A percentile compares a stretch with the other conserved stretches of the same genome.
Conservation (phyloP, 176 grass and related monocot genomes). For the Avena eriantha region DNA sequence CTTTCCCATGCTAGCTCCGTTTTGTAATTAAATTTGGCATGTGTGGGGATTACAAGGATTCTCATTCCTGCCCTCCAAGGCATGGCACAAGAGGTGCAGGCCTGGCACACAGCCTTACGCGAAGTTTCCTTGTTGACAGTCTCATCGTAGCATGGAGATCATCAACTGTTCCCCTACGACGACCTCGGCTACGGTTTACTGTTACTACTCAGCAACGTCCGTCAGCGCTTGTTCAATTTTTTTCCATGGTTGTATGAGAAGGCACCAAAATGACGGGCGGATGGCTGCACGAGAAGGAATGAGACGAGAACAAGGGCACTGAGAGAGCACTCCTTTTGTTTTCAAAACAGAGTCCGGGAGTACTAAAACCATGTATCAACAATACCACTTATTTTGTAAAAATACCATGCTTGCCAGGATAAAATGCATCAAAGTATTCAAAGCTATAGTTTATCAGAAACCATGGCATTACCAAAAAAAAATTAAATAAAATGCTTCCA, state of each 20-base stretch:
- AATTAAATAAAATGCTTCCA: background rate
- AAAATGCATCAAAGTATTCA: conserved; percentile 2
- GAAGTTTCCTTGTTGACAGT: background rate
- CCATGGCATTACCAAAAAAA: background rate
- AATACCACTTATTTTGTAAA: background rate
- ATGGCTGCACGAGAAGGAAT: background rate
- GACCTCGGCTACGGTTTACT: background rate
- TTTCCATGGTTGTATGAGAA: background rate
- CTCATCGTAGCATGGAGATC: background rate
- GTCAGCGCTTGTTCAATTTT: background rate
- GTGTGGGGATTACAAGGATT: background rate
- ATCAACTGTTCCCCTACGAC: background rate
- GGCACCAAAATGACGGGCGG: background rate
- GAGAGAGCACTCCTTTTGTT: background rate
- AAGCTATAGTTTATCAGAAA: background rate
- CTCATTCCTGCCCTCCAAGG: background rate
- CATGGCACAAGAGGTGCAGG: background rate
- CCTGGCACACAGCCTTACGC: background rate
- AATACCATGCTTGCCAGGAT: background rate
- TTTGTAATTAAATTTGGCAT: background rate
- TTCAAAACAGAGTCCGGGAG: background rate
- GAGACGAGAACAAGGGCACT: background rate
- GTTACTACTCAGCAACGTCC: background rate
- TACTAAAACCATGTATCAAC: background rate
- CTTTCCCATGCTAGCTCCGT: background rate